Conservation (phyloP, 2,329 filamentous ascomycete species). For the Pseudogymnoascus sp. region DNA sequence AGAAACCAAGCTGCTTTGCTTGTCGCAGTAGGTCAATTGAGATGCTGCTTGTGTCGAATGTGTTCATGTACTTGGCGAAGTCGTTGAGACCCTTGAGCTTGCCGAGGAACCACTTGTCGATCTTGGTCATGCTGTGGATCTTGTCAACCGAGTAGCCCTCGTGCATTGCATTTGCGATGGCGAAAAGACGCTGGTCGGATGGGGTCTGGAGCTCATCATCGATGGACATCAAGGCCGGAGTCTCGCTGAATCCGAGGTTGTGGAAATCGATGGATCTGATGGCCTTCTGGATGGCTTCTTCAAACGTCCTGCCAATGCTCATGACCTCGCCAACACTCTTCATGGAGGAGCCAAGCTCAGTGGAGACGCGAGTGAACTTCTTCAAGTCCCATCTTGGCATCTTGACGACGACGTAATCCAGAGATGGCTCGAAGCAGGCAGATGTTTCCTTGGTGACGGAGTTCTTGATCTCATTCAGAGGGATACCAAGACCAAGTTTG, state of each 20-base stretch:
- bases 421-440: slow-evolving; percentile 95
- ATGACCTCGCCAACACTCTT: slow-evolving; percentile 99
- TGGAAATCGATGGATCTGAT: slow-evolving; percentile 92
- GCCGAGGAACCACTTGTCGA: slow-evolving; percentile 96
- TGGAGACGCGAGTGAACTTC: slow-evolving; percentile 96
- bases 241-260: slow-evolving; percentile 92
- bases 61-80: slow-evolving; percentile 73
- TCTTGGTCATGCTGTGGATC: slow-evolving; percentile 97
- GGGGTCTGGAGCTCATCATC: slow-evolving; percentile 95
- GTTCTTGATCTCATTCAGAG: slow-evolving; percentile 93
- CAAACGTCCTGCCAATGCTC: slow-evolving; percentile 93
- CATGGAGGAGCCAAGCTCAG: slow-evolving; percentile 94
- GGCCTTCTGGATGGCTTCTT: slow-evolving; percentile 97
- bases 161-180: slow-evolving; percentile 96
- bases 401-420: slow-evolving; percentile 98
- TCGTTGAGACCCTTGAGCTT: slow-evolving; percentile 86
- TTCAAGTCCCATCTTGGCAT: slow-evolving; percentile 98
- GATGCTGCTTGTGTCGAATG: slow-evolving; percentile 57
- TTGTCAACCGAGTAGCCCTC: slow-evolving; percentile 89
- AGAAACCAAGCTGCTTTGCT: slow-evolving; percentile 92
- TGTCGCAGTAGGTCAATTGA: slow-evolving; percentile 63
- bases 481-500: slow-evolving; percentile 90
- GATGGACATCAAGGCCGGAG: slow-evolving; percentile 80
- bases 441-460: slow-evolving; percentile 92
- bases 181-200: slow-evolving; percentile 93